Evolutionary conservation across 148 eudicot genomes (phyloP), one percentile per base, ranked within the genome.

Genomic region (Agrostemma githago): DNA sequence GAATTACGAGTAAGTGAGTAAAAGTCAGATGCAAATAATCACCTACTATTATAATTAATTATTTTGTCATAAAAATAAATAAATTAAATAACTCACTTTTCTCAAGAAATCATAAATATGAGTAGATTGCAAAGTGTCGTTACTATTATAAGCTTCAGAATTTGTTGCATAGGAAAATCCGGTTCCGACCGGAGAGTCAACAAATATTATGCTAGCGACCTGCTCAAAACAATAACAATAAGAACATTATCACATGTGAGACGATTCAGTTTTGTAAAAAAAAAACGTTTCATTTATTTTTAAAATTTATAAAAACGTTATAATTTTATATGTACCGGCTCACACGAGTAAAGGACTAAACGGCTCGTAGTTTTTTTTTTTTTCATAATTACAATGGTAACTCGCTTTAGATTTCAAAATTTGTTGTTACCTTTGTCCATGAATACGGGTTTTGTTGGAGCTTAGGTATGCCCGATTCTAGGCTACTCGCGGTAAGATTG

Each of bases 121-220:
- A 51, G 63, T n/a, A 0, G 77, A 53, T 75, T 65, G 72, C 9
- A 65, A 19, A 20, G 40, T 51, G 58, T 72, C 76, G 42, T 19
- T 51, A 37, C 19, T 78, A 5, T 19, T 11, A 65, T 57, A 53
- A 15, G 64, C 76, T 14, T 56, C 15, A 2, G 34, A 2, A 16
- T 71, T 54, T 15, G 80, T 78, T n/a, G 72, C 74, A 58, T 78
- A 78, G 12, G 80, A 78, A 26, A 72, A 78, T 0, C 80, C 80
- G 12, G 46, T 66, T 16, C 80, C 76, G 2, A 72, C 80, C 0
- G 80, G 80, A 63, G 76, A 72, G 51, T 78, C 80, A 41, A 78
- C 10, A 57, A 72, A 78, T 40, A 78, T 62, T 6, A 78, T 72
- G 76, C 56, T 78, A 15, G 76, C 76, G 16, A 72, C 76, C 80